Evolutionary conservation across 805 yeast genomes (phyloP), one percentile per base, ranked within the genome.

Genomic region (Geotrichum ghanense): DNA sequence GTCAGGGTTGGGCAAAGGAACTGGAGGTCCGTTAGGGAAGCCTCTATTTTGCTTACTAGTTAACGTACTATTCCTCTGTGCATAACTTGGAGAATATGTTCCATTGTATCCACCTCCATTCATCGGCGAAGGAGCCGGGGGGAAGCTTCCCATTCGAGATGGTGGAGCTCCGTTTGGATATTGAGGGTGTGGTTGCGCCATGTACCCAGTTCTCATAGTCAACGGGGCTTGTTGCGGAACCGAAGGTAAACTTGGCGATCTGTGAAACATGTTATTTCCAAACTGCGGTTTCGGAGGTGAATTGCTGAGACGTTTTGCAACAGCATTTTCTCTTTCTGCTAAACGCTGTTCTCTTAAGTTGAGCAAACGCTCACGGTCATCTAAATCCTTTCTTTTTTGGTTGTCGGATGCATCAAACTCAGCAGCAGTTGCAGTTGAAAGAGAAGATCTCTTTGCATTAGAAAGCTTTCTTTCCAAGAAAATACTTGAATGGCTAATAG

Each of bases 91-190:
- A 6, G 37, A n/a, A 21, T 42, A 22, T n/a, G 39, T 22, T 12
- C 16, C 16, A 12, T 12, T 16, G 17, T 37, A 12, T 12, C 12
- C 41, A 37, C 16, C 12, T 22, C 44, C 41, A 17, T 42, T 42
- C 5, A 7, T 39, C 5, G 37, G 37, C 5, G 37, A n/a, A 31
- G 37, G 37, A 12, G n/a, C 16, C 4, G 37, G 21, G 14, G 17
- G 47, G n/a, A 39, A 35, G 19, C 23, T 21, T 47, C 12, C 69
- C 59, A 57, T 69, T 69, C 24, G 25, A 39, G 42, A 24, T 14
- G 42, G 25, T 5, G 22, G 22, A 6, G 25, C 5, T 35, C 22
- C 17, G 17, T 16, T 16, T 17, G 16, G 9, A n/a, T 39, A 39
- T 4, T 24, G 17, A 39, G 19, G 9, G 7, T 17, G 22, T 14